Percentiles rank a stretch among this genome's conserved stretches.
Evolutionary conservation across 306 rosid genomes (phyloP).

Genomic region (Crataegus laevigata): DNA sequence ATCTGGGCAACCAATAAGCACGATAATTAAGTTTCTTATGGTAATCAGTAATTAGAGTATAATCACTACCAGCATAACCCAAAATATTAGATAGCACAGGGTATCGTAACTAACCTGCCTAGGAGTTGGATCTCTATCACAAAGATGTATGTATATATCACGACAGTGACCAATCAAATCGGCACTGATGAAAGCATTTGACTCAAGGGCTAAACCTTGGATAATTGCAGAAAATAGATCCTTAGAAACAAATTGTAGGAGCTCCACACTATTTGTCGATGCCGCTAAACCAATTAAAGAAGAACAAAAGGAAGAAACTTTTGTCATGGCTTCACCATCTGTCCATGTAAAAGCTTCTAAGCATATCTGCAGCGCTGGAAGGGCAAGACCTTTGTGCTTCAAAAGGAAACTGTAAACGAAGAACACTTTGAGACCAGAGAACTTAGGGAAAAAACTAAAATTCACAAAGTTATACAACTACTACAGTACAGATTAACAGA

Average conservation of each 20-base stretch:
- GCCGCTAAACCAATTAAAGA: constrained; percentile 52
- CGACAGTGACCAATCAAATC: constrained; percentile 85
- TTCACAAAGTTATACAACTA: background rate
- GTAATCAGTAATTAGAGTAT: background rate
- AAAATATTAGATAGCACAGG: background rate
- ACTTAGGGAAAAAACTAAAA: background rate
- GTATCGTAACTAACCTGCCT: constrained; percentile 64
- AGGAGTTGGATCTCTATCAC: constrained; percentile 83
- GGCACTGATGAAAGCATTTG: constrained; percentile 84
- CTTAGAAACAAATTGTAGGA: constrained; percentile 61
- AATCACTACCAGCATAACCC: background rate
- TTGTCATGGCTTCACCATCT: constrained; percentile 75
- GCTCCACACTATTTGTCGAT: constrained; percentile 54
- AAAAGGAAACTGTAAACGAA: constrained; percentile 63
- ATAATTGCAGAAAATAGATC: constrained; percentile 83
- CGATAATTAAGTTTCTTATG: background rate
- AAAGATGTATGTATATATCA: constrained; percentile 74
- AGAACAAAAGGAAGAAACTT: constrained; percentile 68
- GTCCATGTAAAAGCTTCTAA: constrained; percentile 83
- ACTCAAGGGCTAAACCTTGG: constrained; percentile 82
- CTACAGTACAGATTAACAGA: constrained; percentile 9
- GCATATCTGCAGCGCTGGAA: constrained; percentile 63
- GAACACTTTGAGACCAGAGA: constrained; percentile 10
- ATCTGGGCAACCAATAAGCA: constrained; percentile 35
- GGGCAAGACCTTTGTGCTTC: constrained; percentile 65